A percentile compares a stretch with the other conserved stretches of the same genome.
phyloP scores from a whole-genome alignment of 2,329 filamentous ascomycete species.

The Lecanicillium sp. region DNA sequence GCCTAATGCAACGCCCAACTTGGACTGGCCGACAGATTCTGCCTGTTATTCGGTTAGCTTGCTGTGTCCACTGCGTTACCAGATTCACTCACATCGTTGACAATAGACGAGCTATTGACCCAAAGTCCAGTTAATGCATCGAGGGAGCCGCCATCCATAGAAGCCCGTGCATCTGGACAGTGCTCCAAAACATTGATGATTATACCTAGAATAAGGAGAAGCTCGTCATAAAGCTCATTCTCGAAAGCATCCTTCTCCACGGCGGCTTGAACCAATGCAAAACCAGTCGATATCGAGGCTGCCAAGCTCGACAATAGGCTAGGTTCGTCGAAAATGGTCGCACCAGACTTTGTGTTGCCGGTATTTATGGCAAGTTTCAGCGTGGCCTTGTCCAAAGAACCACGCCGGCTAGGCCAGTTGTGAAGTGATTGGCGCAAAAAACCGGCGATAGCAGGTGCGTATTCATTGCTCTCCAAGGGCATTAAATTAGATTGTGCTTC shows the following conservation, averaged over 20 bases:
- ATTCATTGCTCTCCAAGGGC: conserved; percentile 11
- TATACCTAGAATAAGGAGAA: conserved; percentile 72
- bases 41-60: conserved; percentile 36
- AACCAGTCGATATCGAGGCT: conserved; percentile 42
- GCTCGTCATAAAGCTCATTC: conserved; percentile 52
- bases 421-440: conserved; percentile 22
- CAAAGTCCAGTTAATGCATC: conserved; percentile 58
- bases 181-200: conserved; percentile 86
- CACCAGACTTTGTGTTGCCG: conserved; percentile 74
- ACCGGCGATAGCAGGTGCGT: conserved; percentile 19
- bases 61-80: background rate
- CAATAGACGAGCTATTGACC: conserved; percentile 56
- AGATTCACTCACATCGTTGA: conserved; percentile 54
- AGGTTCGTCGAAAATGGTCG: conserved; percentile 59
- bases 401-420: conserved; percentile 21
- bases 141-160: conserved; percentile 34
- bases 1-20: conserved; percentile 75
- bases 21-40: conserved; percentile 65
- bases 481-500: conserved; percentile 25
- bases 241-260: conserved; percentile 41
- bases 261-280: conserved; percentile 38
- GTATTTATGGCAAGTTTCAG: conserved; percentile 69
- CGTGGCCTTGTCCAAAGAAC: conserved; percentile 18
- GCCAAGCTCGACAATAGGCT: conserved; percentile 43
- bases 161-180: conserved; percentile 51